These are phyloP conservation scores for Orobanche coerulescens DNA, from an alignment of 257 asterid genomes.

Conservation along the genomic window DNA sequence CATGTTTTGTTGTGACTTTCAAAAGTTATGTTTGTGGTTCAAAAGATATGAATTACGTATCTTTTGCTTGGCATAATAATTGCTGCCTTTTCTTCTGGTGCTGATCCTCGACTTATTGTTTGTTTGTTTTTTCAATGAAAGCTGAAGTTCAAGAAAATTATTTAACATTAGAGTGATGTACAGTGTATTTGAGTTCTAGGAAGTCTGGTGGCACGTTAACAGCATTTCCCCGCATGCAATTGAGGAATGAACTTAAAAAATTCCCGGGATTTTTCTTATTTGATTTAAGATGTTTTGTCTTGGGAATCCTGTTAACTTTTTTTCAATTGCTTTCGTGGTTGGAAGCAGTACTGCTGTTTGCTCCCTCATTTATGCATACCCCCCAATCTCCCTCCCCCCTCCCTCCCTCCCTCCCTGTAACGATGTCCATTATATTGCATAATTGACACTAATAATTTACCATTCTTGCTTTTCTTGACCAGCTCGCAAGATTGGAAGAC, in stretches of 20 bases:
- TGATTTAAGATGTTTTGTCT: background rate
- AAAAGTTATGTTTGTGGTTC: background rate
- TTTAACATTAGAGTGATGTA: background rate
- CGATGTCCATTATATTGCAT: background rate
- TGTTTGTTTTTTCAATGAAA: background rate
- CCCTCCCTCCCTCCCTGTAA: background rate
- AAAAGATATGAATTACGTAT: background rate
- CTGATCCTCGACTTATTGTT: background rate
- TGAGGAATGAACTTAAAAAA: background rate
- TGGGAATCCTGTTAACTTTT: background rate
- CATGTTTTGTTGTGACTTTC: background rate
- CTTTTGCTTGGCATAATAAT: background rate
- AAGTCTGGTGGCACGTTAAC: background rate
- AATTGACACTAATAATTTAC: background rate
- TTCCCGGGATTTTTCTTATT: background rate
- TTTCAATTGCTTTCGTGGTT: slow-evolving; percentile 8
- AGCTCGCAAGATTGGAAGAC: slow-evolving; percentile 92
- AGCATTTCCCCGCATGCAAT: background rate
- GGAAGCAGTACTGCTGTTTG: background rate
- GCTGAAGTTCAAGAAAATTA: background rate
- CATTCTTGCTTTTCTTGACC: slow-evolving; percentile 20
- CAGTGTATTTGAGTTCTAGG: background rate
- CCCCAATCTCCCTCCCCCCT: background rate
- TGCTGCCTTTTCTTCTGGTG: background rate
- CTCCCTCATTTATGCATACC: background rate